These are phyloP conservation scores for Barnettozyma californica DNA, from an alignment of 805 yeast species.

Conservation along the genomic window DNA sequence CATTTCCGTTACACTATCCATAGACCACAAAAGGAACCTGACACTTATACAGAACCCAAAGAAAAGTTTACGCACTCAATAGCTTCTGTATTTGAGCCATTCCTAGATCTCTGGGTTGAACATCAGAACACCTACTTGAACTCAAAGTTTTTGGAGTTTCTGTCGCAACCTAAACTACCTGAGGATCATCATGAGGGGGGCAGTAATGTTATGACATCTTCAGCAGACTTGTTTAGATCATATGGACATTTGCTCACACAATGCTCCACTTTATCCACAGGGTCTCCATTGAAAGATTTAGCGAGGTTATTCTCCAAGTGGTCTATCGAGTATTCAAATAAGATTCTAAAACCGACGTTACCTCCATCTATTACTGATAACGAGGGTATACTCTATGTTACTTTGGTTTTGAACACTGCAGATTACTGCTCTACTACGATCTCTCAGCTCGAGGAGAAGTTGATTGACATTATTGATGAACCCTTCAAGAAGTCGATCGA, in stretches of 20 bases:
- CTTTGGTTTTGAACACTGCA: conserved; percentile 78
- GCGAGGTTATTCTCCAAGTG: conserved; percentile 60
- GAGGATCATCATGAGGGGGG: conserved; percentile 41
- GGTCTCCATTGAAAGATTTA: conserved; percentile 37
- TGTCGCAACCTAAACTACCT: conserved; percentile 53
- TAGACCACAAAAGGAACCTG: conserved; percentile 19
- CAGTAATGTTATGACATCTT: conserved; percentile 73
- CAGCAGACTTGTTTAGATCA: conserved; percentile 78
- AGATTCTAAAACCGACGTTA: conserved; percentile 43
- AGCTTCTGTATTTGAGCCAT: conserved; percentile 78
- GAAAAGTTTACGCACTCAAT: conserved; percentile 37
- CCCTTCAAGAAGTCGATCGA: conserved; percentile 35
- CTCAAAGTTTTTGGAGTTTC: conserved; percentile 58
- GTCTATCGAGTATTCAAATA: conserved; percentile 52
- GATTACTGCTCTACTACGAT: conserved; percentile 82
- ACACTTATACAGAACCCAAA: conserved; percentile 1
- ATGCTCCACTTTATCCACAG: conserved; percentile 49
- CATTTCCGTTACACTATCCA: conserved; percentile 43
- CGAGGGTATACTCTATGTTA: conserved; percentile 61
- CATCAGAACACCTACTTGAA: conserved; percentile 69
- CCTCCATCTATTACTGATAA: conserved; percentile 40
- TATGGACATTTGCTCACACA: conserved; percentile 73
- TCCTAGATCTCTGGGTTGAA: conserved; percentile 76
- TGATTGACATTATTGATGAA: conserved; percentile 38
- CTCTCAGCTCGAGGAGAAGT: conserved; percentile 66